Base-by-base conservation (phyloP, 441 rosid genomes). In the Erodium texanum region DNA sequence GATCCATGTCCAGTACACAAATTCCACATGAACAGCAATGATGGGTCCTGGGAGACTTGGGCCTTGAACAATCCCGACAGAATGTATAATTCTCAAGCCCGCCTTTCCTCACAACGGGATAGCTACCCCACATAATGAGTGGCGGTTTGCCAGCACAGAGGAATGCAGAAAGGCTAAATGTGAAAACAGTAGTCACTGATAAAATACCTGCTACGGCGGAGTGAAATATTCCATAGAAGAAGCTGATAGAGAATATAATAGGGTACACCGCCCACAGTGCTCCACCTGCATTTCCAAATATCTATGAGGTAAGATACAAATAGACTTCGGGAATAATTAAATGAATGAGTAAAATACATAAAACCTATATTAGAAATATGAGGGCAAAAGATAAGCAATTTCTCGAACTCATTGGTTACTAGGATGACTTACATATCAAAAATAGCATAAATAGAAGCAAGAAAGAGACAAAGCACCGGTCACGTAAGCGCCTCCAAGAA, bases 1-100 rank as follows among this genome's bases (percentile, higher is more conserved):
- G 98, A 82, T 93, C 98, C 97, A 90, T 93, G 82, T 93, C 94
- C 65, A 90, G 68, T 62, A 93, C 78, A 80, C 97, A 93, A 78
- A 77, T 83, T 76, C 90, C 88, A 75, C 97, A 93, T 7, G 98
- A 82, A 77, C 92, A 86, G 72, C 98, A 93, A 79, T 90, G 97
- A 85, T 90, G 97, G 65, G 87, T 70, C 79, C 90, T 84, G 3
- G 94, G 93, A 22, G 98, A 87, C 81, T 93, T 93, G 6, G 94
- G 98, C 82, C 77, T 87, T 43, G 79, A 80, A 80, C 97, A 90
- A 73, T 80, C 76, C 70, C 71, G 84, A 73, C 97, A 93, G 76
- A 89, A 93, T 62, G 93, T 86, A 73, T 82, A 87, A 80, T 87
- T 87, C 77, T 84, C 87, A 24, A 93, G 94, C 59, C 80, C 82